Evolutionary conservation across 2,329 filamentous ascomycete genomes (phyloP).

Genomic region (Trichoderma hamatum): DNA sequence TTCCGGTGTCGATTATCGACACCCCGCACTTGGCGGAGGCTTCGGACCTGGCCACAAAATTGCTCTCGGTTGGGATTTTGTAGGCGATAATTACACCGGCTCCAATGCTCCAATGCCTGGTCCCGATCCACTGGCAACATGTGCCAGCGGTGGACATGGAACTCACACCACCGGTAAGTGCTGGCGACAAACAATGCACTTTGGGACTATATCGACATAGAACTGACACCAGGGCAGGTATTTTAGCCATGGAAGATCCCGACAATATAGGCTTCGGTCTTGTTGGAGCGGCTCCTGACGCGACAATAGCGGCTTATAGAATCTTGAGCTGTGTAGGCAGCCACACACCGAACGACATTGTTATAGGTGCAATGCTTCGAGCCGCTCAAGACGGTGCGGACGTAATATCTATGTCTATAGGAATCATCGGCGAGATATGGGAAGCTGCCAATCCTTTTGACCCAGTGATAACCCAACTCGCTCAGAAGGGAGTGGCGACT

Average conservation of each 20-base stretch:
- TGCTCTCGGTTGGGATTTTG: background rate
- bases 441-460: background rate
- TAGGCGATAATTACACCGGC: background rate
- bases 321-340: background rate
- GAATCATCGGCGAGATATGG: background rate
- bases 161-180: background rate
- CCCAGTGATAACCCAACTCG: background rate
- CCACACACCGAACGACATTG: background rate
- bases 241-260: background rate
- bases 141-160: background rate
- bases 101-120: background rate
- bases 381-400: background rate
- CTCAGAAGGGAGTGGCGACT: background rate
- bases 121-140: background rate
- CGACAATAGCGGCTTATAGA: background rate
- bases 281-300: background rate
- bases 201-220: background rate
- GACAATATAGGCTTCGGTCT: background rate
- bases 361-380: background rate
- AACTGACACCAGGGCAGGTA: background rate
- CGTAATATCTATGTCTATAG: background rate
- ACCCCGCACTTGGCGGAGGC: constrained; percentile 8
- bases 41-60: background rate
- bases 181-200: background rate
- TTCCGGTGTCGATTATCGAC: constrained; percentile 11